Evolutionary conservation across 129 eudicot species (phyloP), one percentile per base, ranked within the genome.

Genomic region (Lonicera japonica): DNA sequence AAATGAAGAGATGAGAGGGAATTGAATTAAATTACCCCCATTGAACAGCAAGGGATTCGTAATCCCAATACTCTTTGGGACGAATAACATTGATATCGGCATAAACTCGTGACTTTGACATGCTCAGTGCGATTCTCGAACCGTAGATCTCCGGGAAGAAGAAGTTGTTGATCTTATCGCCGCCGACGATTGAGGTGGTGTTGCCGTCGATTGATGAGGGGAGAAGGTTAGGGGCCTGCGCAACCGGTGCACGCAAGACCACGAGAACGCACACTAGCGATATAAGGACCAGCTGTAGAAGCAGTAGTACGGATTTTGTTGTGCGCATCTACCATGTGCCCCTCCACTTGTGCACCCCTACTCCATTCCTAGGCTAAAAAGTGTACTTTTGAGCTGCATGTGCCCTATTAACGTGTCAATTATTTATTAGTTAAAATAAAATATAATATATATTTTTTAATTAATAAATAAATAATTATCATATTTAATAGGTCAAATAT

Each of bases 41-140:
- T 79, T 91, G 97, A 64, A 91, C 95, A 61, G 84, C 72, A 55
- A 91, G 95, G 34, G 92, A 82, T 68, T 91, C 97, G 73, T 91
- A 91, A 76, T 91, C 97, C 95, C 95, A 91, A 36, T 91, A 91
- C 58, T 91, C 97, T 58, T 94, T 75, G 5, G 96, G 97, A 5
- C 97, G 95, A 62, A 77, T 61, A 39, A 91, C 97, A 69, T 91
- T 91, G 62, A 91, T 81, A 25, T 91, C 97, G 11, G 95, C 51
- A 65, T 91, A 91, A 24, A 87, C 97, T 6, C 90, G 71, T 52
- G 97, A 77, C 72, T 91, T 91, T 25, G 97, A 91, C 97, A 89
- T 89, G 16, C 16, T 67, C n/a, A 0, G 17, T 6, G 53, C n/a
- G 51, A 45, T 39, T 41, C 54, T 18, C 11, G 62, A 68, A 58